Conservation (phyloP, 495 filamentous ascomycete species). For the Aspergillus sparsus region DNA sequence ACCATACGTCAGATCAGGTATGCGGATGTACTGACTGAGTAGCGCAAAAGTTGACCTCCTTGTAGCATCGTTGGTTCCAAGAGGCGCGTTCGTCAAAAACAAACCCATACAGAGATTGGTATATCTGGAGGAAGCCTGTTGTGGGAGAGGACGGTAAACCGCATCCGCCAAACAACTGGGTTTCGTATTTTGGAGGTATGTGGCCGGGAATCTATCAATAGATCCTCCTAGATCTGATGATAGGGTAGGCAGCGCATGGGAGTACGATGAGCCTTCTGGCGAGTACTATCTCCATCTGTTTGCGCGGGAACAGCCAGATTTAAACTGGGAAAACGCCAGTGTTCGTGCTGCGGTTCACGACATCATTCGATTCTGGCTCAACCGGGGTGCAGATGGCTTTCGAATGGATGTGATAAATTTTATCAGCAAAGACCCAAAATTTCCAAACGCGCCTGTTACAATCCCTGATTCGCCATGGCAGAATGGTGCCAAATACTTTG, state of each 20-base stretch:
- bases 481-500: conserved; percentile 49
- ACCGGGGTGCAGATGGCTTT: conserved; percentile 63
- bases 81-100: conserved; percentile 48
- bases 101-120: conserved; percentile 58
- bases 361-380: conserved; percentile 55
- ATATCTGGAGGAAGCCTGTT: conserved; percentile 56
- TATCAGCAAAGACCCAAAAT: conserved; percentile 57
- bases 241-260: conserved; percentile 49
- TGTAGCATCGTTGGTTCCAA: conserved; percentile 59
- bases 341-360: conserved; percentile 52
- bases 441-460: conserved; percentile 57
- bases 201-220: neutral
- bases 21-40: neutral
- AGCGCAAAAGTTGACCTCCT: neutral
- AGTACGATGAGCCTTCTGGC: conserved; percentile 50
- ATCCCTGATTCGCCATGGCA: conserved; percentile 41
- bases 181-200: conserved; percentile 45
- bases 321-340: conserved; percentile 57
- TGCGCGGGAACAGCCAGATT: conserved; percentile 52
- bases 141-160: conserved; percentile 49
- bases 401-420: conserved; percentile 61
- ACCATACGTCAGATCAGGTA: conserved; percentile 52
- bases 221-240: neutral
- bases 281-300: conserved; percentile 59
- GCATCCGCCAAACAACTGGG: conserved; percentile 61